Evolutionary conservation across 257 asterid genomes (phyloP), one percentile per base, ranked within the genome.

Genomic region (Penstemon newberryi): DNA sequence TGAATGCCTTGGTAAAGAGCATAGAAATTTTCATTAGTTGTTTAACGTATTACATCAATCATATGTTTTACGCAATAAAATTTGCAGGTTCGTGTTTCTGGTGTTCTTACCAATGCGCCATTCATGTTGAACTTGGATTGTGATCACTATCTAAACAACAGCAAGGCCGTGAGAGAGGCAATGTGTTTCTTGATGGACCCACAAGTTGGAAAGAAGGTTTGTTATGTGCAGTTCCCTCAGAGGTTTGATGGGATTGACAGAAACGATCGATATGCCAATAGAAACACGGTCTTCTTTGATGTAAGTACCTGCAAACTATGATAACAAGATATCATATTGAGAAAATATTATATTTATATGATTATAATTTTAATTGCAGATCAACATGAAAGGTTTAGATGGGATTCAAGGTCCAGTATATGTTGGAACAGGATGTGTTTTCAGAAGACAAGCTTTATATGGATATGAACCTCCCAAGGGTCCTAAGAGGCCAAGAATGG

Each of bases 181-280:
- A 94, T 94, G 99, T 94, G 99, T 74, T 93, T 93, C 87, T 72
- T 90, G 84, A 90, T 93, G 99, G 99, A 93, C 65, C 94, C 94
- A 9, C 89, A 84, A 70, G 82, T 83, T 36, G 99, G 99, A 46
- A 86, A 84, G 84, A 90, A 93, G 78, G 82, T 93, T 49, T 93
- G 97, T 79, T 93, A 90, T 47, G 99, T 93, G 58, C 99, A 93
- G 78, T 93, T 93, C 70, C 99, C 99, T 54, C 99, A 94, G 78
- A 87, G 97, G 73, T 91, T 94, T 49, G 99, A 91, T 73, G 99
- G 99, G n/a, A 94, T 94, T 33, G 97, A 94, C 80, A 84, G 79
- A 67, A 87, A 86, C 4, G 99, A 94, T 68, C 70, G 99, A 89
- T 91, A 94, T 79, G 99, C 97, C 75, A 94, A 94, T 78, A 79